These are phyloP conservation scores for Leptosphaerulina australis DNA, from an alignment of 2,329 filamentous ascomycete genomes.

Conservation along the genomic window DNA sequence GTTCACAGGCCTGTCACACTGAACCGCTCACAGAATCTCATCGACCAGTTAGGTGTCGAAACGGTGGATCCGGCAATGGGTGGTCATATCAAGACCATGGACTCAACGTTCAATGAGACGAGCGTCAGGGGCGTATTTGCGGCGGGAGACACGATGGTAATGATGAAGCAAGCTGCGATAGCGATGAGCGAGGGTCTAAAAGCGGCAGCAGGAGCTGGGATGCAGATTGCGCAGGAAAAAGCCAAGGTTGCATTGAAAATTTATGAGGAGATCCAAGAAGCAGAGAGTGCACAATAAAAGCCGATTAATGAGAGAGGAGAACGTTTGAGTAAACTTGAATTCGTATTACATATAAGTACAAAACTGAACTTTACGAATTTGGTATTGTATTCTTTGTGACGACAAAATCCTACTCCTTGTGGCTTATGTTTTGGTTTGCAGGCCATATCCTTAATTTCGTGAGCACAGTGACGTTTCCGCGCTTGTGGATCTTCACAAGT, in stretches of 20 bases:
- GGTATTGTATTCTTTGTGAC: too few relatives aligned
- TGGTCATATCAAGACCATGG: conserved; percentile 50
- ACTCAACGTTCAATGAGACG: conserved; percentile 57
- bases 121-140: conserved; percentile 60
- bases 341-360: too few relatives aligned
- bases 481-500: too few relatives aligned
- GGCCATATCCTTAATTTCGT: too few relatives aligned
- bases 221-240: conserved; percentile 33
- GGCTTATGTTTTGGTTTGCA: too few relatives aligned
- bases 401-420: too few relatives aligned
- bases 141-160: conserved; percentile 55
- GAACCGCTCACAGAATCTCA: conserved; percentile 38
- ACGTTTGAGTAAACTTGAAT: background rate
- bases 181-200: conserved; percentile 41
- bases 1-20: conserved; percentile 38
- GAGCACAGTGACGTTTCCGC: too few relatives aligned
- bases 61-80: conserved; percentile 51
- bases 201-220: conserved; percentile 33
- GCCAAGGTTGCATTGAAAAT: conserved; percentile 20
- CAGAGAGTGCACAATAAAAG: background rate
- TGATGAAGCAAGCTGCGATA: conserved; percentile 43
- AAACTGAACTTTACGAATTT: too few relatives aligned
- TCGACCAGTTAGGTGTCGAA: conserved; percentile 41
- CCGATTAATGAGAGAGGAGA: background rate
- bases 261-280: conserved; percentile 12